phyloP scores from a whole-genome alignment of 345 rosid genomes.

The Viola odorata region DNA sequence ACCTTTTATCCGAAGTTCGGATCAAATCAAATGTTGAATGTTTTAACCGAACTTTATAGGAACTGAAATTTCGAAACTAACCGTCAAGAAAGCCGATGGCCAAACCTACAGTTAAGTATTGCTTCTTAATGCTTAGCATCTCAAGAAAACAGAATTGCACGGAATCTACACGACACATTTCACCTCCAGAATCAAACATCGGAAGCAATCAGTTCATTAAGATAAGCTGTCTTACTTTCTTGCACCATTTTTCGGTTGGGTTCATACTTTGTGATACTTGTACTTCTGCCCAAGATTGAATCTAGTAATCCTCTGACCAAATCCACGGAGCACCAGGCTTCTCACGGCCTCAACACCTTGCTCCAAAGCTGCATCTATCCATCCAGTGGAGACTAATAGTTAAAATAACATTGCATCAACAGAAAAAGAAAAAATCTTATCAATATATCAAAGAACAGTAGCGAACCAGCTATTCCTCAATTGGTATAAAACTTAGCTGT shows the following conservation, averaged over 20 bases:
- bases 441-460: no score
- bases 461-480: no score
- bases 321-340: conserved; percentile 53
- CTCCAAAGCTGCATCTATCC: conserved; percentile 61
- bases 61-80: no score
- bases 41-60: no score
- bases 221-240: background rate
- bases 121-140: no score
- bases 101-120: no score
- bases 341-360: conserved; percentile 70
- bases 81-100: no score
- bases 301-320: conserved; percentile 47
- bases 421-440: background rate
- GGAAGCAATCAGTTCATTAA: background rate
- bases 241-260: background rate
- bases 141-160: background rate
- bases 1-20: no score
- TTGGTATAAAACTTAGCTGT: no score
- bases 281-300: conserved; percentile 75
- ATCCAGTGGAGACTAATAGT: conserved; percentile 11
- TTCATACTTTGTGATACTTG: conserved; percentile 56
- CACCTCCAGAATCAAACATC: background rate
- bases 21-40: no score
- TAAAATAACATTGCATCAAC: background rate
- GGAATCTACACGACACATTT: background rate